Evolutionary conservation across 176 grass and related monocot species (phyloP).

Genomic region (Tillandsia leiboldiana): DNA sequence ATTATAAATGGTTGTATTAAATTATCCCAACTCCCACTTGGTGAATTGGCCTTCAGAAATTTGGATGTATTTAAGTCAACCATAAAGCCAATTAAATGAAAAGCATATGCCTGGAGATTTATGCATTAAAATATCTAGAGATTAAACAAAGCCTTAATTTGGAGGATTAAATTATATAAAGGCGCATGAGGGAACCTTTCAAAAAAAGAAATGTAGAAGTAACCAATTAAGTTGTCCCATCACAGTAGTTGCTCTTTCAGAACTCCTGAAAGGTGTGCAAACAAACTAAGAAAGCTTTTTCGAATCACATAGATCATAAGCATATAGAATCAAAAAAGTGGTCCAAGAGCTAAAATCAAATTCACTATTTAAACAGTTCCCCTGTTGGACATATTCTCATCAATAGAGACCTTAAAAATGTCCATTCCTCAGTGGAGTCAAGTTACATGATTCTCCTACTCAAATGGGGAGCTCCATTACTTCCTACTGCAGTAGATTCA

Average conservation of each 20-base stretch:
- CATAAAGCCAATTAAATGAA: background rate
- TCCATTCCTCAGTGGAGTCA: too few relatives aligned
- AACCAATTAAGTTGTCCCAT: background rate
- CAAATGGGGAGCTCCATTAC: background rate
- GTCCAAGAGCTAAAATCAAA: too few relatives aligned
- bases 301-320: too few relatives aligned
- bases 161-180: background rate
- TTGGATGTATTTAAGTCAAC: background rate
- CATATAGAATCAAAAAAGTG: too few relatives aligned
- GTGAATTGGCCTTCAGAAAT: background rate
- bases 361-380: too few relatives aligned
- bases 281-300: too few relatives aligned
- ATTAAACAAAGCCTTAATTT: background rate
- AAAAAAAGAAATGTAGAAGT: background rate
- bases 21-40: background rate
- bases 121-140: background rate
- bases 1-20: too few relatives aligned
- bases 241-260: background rate
- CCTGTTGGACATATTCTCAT: too few relatives aligned
- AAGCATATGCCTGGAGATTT: background rate
- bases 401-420: too few relatives aligned
- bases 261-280: background rate
- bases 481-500: conserved; percentile 1
- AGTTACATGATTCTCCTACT: too few relatives aligned
- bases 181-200: background rate